Evolutionary conservation across 345 rosid genomes (phyloP).

Genomic region (Streptanthus diversifolius): DNA sequence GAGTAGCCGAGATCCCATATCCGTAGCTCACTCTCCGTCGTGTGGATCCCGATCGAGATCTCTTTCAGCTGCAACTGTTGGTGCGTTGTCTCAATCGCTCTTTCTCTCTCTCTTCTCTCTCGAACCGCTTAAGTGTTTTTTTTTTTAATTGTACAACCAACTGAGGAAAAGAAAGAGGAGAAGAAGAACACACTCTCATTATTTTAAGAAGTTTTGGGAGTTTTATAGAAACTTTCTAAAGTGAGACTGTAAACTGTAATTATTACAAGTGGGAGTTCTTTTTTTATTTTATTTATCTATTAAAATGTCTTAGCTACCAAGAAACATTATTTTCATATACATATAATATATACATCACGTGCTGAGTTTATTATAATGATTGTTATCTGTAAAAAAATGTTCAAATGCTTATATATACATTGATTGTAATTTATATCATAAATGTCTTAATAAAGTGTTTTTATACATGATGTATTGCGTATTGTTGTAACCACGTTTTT

Average conservation of each 20-base stretch:
- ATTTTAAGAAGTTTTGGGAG: slow-evolving; percentile 9
- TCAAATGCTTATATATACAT: background rate
- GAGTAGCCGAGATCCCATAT: slow-evolving; percentile 35
- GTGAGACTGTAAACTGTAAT: slow-evolving; percentile 3
- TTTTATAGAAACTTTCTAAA: background rate
- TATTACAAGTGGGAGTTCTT: background rate
- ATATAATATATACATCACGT: background rate
- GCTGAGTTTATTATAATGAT: too few relatives aligned
- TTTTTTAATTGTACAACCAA: slow-evolving; percentile 5
- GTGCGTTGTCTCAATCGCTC: slow-evolving; percentile 29
- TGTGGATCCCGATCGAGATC: slow-evolving; percentile 32
- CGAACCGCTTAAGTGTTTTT: background rate
- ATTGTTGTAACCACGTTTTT: too few relatives aligned
- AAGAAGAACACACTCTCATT: slow-evolving; percentile 13
- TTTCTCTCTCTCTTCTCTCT: slow-evolving; percentile 14
- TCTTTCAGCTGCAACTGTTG: slow-evolving; percentile 21
- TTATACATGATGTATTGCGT: background rate
- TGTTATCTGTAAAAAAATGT: too few relatives aligned
- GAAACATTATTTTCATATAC: background rate
- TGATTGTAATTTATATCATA: too few relatives aligned
- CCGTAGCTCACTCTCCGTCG: slow-evolving; percentile 32
- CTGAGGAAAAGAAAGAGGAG: slow-evolving; percentile 15
- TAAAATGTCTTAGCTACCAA: background rate
- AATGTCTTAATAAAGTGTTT: too few relatives aligned
- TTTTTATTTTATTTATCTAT: background rate